Evolutionary conservation across 805 yeast genomes (phyloP).

Genomic region (Saitoella complicata): DNA sequence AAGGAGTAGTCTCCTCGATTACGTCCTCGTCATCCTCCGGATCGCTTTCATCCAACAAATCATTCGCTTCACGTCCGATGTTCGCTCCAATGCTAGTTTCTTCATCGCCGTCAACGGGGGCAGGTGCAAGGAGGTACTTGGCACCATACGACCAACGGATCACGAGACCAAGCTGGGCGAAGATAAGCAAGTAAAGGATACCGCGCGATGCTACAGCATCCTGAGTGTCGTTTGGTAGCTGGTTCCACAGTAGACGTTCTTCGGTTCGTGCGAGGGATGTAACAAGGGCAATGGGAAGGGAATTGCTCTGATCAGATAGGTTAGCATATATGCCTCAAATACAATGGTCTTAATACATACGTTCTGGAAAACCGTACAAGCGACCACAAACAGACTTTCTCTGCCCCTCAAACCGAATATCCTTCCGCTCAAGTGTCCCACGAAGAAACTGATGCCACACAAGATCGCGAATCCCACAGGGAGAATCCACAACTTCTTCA

Average conservation of each 20-base stretch:
- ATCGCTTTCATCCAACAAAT: too few relatives aligned
- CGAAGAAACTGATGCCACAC: constrained; percentile 40
- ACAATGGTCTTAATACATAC: not conserved
- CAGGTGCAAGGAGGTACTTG: constrained; percentile 33
- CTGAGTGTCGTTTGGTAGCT: constrained; percentile 34
- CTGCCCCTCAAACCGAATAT: constrained; percentile 45
- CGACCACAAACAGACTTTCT: constrained; percentile 82
- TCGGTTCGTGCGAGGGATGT: constrained; percentile 49
- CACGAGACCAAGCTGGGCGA: constrained; percentile 53
- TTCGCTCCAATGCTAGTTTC: too few relatives aligned
- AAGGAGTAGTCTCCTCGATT: too few relatives aligned
- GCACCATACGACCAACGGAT: constrained; percentile 63
- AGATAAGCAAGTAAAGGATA: constrained; percentile 40
- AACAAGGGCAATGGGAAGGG: constrained; percentile 79
- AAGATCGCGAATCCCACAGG: constrained; percentile 27
- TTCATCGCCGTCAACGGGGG: not conserved
- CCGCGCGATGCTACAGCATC: constrained; percentile 49
- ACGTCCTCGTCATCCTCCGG: too few relatives aligned
- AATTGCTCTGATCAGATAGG: constrained; percentile 64
- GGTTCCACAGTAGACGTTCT: constrained; percentile 44
- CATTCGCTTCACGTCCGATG: too few relatives aligned
- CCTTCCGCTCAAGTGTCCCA: constrained; percentile 41
- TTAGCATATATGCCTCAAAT: not conserved
- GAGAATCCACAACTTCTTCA: constrained; percentile 64
- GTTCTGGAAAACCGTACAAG: constrained; percentile 68